Evolutionary conservation across 768 basidiomycete genomes (phyloP), one percentile per base, ranked within the genome.

Genomic region (Trametopsis cervina): DNA sequence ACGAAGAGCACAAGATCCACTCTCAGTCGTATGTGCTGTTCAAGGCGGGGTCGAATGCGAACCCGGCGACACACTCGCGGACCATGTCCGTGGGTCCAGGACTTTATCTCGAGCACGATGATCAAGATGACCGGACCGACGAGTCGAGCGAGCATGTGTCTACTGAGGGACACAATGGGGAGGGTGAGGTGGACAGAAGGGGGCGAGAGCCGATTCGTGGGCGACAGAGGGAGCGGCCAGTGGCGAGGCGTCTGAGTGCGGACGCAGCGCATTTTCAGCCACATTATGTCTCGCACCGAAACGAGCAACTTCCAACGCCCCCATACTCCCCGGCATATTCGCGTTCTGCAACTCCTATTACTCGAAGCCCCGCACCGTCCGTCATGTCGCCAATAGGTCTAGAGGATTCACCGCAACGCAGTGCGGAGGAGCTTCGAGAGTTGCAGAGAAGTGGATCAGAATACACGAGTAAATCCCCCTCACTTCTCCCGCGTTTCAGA

Each of bases 1-100:
- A 73, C 10, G 94, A 97, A 62, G 83, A 88, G 49, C 83, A 86
- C 60, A 71, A 71, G 25, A 70, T 93, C 24, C 83, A 89, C 57
- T 81, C 81, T 29, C 77, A 83, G 12, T 78, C 79, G 0, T 78
- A 78, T 25, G 75, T 80, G 4, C 83, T 87, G 63, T 96, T 93
- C 64, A 74, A 74, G 42, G 86, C 87, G 0, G 71, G 73, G 1
- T 65, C 69, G 37, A 50, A 65, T 7, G 55, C 66, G 18, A 65
- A 74, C 23, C 53, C 55, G 55, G 69, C 41, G 58, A 69, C 52
- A 57, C 68, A 46, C 67, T 78, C 61, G 58, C 80, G 69, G 18
- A 69, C 74, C 2, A 58, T 67, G 6, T 80, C 78, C 0, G 63
- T 80, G 18, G 78, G 73, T 0, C 76, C 75, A 0, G 73, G 72